Conservation (phyloP, 1,139 yeast genomes). For the Geotrichum candidum region DNA sequence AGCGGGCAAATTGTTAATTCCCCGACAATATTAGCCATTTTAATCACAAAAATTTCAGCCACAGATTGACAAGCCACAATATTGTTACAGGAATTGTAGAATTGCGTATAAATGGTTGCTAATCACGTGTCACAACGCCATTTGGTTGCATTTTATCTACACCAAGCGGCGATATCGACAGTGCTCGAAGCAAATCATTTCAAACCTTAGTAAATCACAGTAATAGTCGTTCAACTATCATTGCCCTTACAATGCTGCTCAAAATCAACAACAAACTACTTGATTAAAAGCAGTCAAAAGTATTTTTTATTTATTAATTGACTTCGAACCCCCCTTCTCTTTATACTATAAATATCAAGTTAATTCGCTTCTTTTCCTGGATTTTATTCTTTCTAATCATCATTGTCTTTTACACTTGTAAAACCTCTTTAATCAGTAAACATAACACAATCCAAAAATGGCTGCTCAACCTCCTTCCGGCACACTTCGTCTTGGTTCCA, state of each 20-base stretch:
- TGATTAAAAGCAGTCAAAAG: background rate
- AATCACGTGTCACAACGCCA: background rate
- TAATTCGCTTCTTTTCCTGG: background rate
- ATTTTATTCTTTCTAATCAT: background rate
- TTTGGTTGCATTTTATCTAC: background rate
- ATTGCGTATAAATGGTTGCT: background rate
- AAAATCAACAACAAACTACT: background rate
- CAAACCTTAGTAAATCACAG: background rate
- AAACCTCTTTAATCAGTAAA: background rate
- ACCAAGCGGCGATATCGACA: background rate
- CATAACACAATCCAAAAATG: background rate
- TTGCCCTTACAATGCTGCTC: background rate
- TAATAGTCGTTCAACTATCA: background rate
- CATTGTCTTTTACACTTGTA: background rate
- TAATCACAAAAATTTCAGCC: background rate
- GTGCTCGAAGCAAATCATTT: background rate
- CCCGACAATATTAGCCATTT: background rate
- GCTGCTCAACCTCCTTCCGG: slow-evolving; percentile 22
- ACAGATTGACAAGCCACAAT: background rate
- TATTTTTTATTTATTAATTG: background rate
- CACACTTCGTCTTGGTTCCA: slow-evolving; percentile 51
- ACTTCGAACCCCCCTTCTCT: background rate
- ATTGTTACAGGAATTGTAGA: background rate
- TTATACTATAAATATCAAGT: background rate
- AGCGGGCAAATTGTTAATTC: background rate